Percentiles rank a stretch among this genome's conserved stretches.
phyloP scores from a whole-genome alignment of 495 filamentous ascomycete species.

The Apiosordaria backusii region DNA sequence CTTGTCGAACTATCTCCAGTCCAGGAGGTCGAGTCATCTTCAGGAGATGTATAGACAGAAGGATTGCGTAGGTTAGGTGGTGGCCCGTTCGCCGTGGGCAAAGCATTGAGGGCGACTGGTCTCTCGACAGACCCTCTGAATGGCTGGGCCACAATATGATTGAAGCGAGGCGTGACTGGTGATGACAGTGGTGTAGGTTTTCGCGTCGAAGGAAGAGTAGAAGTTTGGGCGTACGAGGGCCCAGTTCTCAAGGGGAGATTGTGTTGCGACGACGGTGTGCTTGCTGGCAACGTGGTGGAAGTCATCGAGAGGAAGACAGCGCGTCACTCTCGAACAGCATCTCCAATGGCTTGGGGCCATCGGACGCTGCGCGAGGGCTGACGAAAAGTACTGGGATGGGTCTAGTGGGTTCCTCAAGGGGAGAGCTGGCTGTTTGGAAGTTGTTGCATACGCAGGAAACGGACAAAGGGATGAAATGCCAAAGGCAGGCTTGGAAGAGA shows the following conservation, averaged over 20 bases:
- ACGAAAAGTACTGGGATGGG: background rate
- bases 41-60: background rate
- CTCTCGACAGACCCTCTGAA: background rate
- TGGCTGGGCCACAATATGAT: background rate
- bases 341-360: slow-evolving; percentile 1
- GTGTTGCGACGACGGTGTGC: background rate
- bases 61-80: background rate
- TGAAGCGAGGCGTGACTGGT: background rate
- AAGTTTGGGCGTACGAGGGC: background rate
- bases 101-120: background rate
- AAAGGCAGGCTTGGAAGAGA: background rate
- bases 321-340: background rate
- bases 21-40: background rate
- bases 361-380: background rate
- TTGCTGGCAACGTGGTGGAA: background rate
- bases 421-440: background rate
- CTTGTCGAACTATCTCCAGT: background rate
- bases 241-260: background rate
- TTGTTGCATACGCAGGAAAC: background rate
- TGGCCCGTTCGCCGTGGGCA: background rate
- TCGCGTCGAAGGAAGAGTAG: background rate
- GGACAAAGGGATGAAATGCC: background rate
- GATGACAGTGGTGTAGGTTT: background rate
- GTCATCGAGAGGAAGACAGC: background rate
- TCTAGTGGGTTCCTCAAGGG: background rate